Evolutionary conservation across 73 alveolate species (phyloP), one percentile per base, ranked within the genome.

Genomic region (Paramecium caudatum): DNA sequence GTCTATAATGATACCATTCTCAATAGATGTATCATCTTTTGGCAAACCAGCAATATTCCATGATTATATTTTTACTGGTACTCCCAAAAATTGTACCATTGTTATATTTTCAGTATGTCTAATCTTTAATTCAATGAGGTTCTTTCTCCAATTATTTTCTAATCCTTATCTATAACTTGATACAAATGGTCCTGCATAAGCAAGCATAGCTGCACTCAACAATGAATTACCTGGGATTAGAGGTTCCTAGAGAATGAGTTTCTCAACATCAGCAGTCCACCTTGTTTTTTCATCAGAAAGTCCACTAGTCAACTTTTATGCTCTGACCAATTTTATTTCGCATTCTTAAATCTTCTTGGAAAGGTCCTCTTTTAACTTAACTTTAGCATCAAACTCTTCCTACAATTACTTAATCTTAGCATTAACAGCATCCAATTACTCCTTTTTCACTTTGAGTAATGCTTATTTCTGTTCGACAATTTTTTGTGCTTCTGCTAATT

Each of bases 41-140:
- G 99, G 99, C 25, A 98, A 93, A 46, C 99, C 98, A 16, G 98
- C 93, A 63, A 97, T 95, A 70, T 96, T 95, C 99, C 99, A 98
- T 25, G 95, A 97, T 47, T 98, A 81, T 41, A 98, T 97, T 92
- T 97, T 96, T 61, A 98, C 99, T 12, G 99, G 99, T 84, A 97
- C 99, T 85, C 99, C 99, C 32, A 98, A 96, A 68, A 98, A 93
- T 23, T 93, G 78, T 82, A 96, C 96, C 99, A 98, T 98, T 17
- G 99, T 94, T 36, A 97, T 97, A 32, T 94, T 98, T 82, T 96
- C 98, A 55, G 94, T 91, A 36, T 86, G 98, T 78, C 92, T 96
- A 6, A 97, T 94, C 68, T 93, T 91, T 23, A 94, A 94, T 48
- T 94, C 97, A 30, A 92, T 88, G 46, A 98, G 90, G 25, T 94